These are phyloP conservation scores for Claviceps capensis DNA, from an alignment of 2,329 filamentous ascomycete species.

Conservation along the genomic window DNA sequence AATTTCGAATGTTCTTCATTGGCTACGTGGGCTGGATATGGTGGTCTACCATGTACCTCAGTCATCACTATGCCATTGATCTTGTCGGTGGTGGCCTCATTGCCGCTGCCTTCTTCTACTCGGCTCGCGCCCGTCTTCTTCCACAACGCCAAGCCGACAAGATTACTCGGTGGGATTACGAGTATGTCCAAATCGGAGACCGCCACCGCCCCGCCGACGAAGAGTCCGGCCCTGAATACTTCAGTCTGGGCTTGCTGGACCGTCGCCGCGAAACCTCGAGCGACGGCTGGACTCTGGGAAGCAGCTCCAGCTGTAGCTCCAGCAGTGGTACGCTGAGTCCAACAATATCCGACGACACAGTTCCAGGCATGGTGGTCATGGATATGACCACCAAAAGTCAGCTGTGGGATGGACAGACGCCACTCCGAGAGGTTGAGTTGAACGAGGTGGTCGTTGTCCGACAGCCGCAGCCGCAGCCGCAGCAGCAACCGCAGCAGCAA, in stretches of 20 bases:
- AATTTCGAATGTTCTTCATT: constrained; percentile 64
- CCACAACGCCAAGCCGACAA: constrained; percentile 76
- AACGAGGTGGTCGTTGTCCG: constrained; percentile 31
- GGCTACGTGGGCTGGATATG: constrained; percentile 85
- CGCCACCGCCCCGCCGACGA: constrained; percentile 28
- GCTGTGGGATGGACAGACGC: constrained; percentile 23
- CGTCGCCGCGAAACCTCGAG: constrained; percentile 40
- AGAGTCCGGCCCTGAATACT: constrained; percentile 32
- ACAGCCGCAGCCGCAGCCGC: constrained; percentile 12
- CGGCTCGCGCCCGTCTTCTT: constrained; percentile 65
- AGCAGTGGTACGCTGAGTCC: constrained; percentile 37
- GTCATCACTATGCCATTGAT: constrained; percentile 93
- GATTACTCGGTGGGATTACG: constrained; percentile 85
- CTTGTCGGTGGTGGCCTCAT: constrained; percentile 74
- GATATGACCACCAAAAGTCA: constrained; percentile 24
- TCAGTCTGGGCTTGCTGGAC: constrained; percentile 32
- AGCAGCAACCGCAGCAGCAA: neutral
- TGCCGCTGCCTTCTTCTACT: constrained; percentile 68
- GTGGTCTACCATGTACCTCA: constrained; percentile 98
- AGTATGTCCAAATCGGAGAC: constrained; percentile 79
- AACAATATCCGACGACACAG: constrained; percentile 30
- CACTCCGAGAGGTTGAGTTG: constrained; percentile 29
- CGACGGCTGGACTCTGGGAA: constrained; percentile 84
- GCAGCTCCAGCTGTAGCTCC: constrained; percentile 52
- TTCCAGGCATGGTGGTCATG: constrained; percentile 20